Percentiles rank a stretch among this genome's conserved stretches.
phyloP scores from a whole-genome alignment of 371 early-diverging fungal species.

The Quaeritorhiza haematococci region DNA sequence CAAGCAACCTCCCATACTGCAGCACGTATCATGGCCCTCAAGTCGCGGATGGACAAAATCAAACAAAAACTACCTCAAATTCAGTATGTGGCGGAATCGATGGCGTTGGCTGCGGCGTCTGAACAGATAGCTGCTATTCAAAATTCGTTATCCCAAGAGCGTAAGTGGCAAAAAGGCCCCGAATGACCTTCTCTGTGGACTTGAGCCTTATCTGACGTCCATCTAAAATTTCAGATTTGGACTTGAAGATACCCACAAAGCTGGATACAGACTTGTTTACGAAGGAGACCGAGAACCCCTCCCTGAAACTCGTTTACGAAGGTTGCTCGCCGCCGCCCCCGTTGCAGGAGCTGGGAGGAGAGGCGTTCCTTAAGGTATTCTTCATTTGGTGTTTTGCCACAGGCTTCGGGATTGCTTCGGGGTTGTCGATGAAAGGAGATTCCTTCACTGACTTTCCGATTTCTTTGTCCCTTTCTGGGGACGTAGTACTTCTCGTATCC shows the following conservation, averaged over 20 bases:
- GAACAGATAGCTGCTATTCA: too few species aligned
- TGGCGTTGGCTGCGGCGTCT: too few species aligned
- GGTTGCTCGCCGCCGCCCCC: conserved; percentile 28
- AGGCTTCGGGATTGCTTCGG: too few species aligned
- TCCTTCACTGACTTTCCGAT: neutral
- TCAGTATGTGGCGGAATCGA: too few species aligned
- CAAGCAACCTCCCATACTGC: neutral
- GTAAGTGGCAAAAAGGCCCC: too few species aligned
- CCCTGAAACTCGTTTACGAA: conserved; percentile 20
- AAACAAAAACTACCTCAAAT: too few species aligned
- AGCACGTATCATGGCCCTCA: neutral
- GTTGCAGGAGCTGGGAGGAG: conserved; percentile 32
- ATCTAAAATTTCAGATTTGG: neutral
- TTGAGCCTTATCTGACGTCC: neutral
- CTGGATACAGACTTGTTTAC: conserved; percentile 30
- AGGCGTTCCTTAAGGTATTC: conserved; percentile 28
- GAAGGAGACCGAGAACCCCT: conserved; percentile 18
- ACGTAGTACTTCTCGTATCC: conserved; percentile 41
- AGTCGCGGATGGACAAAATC: neutral
- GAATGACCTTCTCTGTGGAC: neutral
- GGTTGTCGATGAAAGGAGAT: neutral
- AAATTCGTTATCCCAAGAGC: too few species aligned
- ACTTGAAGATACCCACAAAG: neutral
- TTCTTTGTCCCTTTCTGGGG: neutral
- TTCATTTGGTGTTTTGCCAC: neutral